Percentiles rank a stretch among this genome's conserved stretches.
phyloP scores from a whole-genome alignment of 371 early-diverging fungal species.

The Caulochytrium protostelioides region DNA sequence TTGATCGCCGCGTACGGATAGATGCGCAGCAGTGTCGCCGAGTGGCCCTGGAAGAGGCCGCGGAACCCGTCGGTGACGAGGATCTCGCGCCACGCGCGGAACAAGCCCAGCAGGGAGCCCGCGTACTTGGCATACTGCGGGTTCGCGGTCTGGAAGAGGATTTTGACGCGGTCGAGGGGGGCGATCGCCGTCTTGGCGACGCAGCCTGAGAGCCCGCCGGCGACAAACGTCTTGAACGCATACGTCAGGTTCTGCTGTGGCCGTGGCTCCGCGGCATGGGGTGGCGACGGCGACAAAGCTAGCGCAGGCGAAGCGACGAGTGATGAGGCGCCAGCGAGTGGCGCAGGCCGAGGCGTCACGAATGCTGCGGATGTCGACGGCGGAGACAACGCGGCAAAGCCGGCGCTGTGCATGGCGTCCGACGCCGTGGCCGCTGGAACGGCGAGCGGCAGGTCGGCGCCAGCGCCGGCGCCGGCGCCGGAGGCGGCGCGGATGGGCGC shows the following conservation, averaged over 20 bases:
- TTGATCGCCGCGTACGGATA: constrained; percentile 93
- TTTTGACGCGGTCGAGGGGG: constrained; percentile 92
- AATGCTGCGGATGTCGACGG: too few relatives aligned
- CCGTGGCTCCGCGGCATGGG: too few relatives aligned
- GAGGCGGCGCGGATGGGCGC: too few relatives aligned
- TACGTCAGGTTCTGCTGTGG: constrained; percentile 20
- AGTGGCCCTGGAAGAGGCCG: constrained; percentile 87
- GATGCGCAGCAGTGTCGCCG: constrained; percentile 71
- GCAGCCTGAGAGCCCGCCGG: constrained; percentile 52
- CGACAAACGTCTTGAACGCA: constrained; percentile 26
- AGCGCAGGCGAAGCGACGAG: too few relatives aligned
- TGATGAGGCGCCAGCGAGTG: too few relatives aligned
- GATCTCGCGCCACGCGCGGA: constrained; percentile 57
- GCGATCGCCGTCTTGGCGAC: constrained; percentile 84
- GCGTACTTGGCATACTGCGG: constrained; percentile 58
- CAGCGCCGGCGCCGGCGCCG: too few relatives aligned
- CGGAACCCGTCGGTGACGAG: constrained; percentile 39
- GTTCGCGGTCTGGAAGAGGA: constrained; percentile 82
- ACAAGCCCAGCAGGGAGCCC: constrained; percentile 69
- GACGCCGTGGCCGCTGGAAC: too few relatives aligned
- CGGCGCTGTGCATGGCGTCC: too few relatives aligned
- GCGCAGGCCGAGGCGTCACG: too few relatives aligned
- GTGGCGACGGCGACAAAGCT: too few relatives aligned
- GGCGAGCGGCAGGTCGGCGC: too few relatives aligned
- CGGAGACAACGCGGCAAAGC: too few relatives aligned